Conservation (phyloP, 2,329 filamentous ascomycete species). For the Paecilomyces fulvus region DNA sequence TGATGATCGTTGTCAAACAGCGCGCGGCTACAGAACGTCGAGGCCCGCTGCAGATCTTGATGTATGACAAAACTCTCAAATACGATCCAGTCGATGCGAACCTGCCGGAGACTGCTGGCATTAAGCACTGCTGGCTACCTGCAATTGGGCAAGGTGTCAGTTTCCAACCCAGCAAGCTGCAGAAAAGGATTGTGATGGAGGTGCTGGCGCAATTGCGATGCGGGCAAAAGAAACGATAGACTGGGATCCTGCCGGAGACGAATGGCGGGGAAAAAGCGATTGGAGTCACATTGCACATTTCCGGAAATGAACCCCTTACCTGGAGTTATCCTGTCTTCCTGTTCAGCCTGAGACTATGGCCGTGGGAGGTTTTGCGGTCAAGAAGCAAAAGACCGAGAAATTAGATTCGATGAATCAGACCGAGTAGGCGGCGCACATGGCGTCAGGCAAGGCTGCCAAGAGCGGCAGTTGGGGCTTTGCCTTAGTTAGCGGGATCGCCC, state of each 20-base stretch:
- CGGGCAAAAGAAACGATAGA: background rate
- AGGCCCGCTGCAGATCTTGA: background rate
- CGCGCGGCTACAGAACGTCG: background rate
- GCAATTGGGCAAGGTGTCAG: background rate
- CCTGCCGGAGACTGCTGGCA: background rate
- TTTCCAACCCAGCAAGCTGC: background rate
- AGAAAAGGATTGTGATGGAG: background rate
- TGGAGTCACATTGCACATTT: background rate
- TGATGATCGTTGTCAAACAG: constrained; percentile 2
- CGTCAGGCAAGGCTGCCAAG: background rate
- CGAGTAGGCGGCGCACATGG: background rate
- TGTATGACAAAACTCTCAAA: background rate
- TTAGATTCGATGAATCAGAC: background rate
- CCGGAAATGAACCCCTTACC: background rate
- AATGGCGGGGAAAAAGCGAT: background rate
- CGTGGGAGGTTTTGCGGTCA: background rate
- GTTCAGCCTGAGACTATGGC: background rate
- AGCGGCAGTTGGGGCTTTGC: no score
- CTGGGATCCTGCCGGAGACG: background rate
- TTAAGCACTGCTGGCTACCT: background rate
- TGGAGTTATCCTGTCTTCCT: background rate
- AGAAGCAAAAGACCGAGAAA: background rate
- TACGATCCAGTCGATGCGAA: background rate
- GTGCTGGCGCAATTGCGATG: background rate
- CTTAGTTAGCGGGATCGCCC: background rate